These are phyloP conservation scores for Craterostigma plantagineum DNA, from an alignment of 257 asterid genomes.

Conservation along the genomic window DNA sequence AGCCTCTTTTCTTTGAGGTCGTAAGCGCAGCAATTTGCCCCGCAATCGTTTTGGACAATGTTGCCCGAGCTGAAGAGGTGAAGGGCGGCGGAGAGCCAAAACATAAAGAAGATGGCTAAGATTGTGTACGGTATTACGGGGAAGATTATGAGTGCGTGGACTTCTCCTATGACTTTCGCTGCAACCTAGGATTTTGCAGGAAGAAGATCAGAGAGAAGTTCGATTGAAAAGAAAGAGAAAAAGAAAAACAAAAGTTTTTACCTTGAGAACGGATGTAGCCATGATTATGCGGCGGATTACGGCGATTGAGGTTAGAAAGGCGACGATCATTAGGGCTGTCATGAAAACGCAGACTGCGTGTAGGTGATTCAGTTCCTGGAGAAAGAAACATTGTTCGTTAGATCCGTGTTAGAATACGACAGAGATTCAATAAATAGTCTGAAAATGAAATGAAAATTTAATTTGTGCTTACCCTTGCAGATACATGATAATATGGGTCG, in stretches of 20 bases:
- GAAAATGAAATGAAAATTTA: conserved; percentile 5
- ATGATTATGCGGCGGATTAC: conserved; percentile 85
- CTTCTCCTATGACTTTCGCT: conserved; percentile 98
- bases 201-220: neutral
- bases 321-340: conserved; percentile 63
- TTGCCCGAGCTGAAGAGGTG: conserved; percentile 88
- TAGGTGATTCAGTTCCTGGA: conserved; percentile 79
- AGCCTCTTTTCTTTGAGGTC: conserved; percentile 62
- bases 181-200: conserved; percentile 46
- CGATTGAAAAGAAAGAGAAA: too few relatives aligned
- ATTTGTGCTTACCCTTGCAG: conserved; percentile 70
- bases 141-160: conserved; percentile 69
- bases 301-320: conserved; percentile 82
- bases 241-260: conserved; percentile 1
- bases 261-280: conserved; percentile 99
- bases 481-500: conserved; percentile 74
- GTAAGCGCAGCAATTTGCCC: conserved; percentile 80
- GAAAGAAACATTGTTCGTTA: conserved; percentile 5
- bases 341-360: conserved; percentile 77
- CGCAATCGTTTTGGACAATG: conserved; percentile 61
- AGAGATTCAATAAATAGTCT: neutral
- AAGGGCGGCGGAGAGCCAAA: conserved; percentile 92
- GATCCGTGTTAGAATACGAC: too few relatives aligned
- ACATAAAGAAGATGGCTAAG: conserved; percentile 70
- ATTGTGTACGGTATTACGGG: conserved; percentile 71